These are phyloP conservation scores for Gastroboletus turbinatus DNA, from an alignment of 1,284 basidiomycete genomes.

Conservation along the genomic window DNA sequence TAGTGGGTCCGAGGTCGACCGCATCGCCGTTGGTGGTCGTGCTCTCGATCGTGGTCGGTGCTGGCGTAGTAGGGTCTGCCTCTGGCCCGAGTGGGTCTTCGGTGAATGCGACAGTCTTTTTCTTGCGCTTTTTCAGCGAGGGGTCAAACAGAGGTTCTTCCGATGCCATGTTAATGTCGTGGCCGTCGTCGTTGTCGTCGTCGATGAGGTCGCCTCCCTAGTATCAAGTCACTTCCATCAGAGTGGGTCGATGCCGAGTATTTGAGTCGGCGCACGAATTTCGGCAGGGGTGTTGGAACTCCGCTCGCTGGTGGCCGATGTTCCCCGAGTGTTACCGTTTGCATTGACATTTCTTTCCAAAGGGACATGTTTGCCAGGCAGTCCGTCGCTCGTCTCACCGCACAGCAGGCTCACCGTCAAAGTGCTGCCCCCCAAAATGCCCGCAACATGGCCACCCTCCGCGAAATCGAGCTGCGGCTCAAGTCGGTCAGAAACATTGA, in stretches of 20 bases:
- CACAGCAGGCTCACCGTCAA: conserved; percentile 52
- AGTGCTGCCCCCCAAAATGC: conserved; percentile 63
- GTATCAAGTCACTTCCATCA: conserved; percentile 10
- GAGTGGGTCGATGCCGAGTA: conserved; percentile 21
- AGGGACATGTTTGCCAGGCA: conserved; percentile 61
- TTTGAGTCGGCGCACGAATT: conserved; percentile 25
- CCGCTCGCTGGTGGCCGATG: conserved; percentile 38
- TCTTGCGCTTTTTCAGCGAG: conserved; percentile 82
- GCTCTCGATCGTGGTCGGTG: conserved; percentile 66
- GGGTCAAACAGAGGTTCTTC: conserved; percentile 83
- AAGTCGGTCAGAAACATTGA: conserved; percentile 98
- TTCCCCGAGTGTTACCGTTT: conserved; percentile 35
- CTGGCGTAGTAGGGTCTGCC: conserved; percentile 75
- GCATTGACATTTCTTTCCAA: conserved; percentile 9
- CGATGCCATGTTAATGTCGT: conserved; percentile 44
- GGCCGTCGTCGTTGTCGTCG: conserved; percentile 19
- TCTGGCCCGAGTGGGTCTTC: conserved; percentile 83
- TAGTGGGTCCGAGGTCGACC: conserved; percentile 72
- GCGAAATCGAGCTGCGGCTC: conserved; percentile 94
- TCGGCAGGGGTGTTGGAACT: conserved; percentile 19
- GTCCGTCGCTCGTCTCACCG: conserved; percentile 61
- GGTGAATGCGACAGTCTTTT: conserved; percentile 80
- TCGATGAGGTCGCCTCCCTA: conserved; percentile 19
- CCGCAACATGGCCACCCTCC: conserved; percentile 94
- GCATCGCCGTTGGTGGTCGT: conserved; percentile 65